Evolutionary conservation across 306 rosid genomes (phyloP).

Genomic region (Cyclanthera cordifolia): DNA sequence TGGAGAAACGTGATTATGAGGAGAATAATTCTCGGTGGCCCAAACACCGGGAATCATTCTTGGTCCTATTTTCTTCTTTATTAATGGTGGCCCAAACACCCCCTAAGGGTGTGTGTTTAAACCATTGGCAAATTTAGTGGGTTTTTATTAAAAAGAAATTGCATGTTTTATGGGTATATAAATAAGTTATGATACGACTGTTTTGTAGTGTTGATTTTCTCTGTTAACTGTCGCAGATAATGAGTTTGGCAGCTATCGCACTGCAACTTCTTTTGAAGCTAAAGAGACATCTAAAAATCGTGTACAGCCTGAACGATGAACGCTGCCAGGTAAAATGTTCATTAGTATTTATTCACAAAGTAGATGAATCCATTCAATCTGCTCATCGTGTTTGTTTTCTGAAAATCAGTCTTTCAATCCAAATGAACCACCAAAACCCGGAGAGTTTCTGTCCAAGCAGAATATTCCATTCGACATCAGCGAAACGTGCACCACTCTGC

Average conservation of each 20-base stretch:
- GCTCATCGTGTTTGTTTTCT: conserved; percentile 1
- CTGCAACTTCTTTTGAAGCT: conserved; percentile 90
- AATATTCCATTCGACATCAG: conserved; percentile 46
- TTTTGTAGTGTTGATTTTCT: neutral
- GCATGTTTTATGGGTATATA: neutral
- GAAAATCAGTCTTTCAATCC: conserved; percentile 69
- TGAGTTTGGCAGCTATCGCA: conserved; percentile 64
- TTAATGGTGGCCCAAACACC: no score
- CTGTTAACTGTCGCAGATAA: conserved; percentile 39
- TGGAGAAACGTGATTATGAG: no score
- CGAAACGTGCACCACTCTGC: conserved; percentile 56
- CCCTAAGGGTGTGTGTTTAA: no score
- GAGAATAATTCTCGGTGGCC: no score
- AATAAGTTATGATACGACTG: neutral
- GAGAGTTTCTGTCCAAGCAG: conserved; percentile 74
- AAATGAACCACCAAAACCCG: conserved; percentile 65
- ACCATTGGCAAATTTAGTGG: no score
- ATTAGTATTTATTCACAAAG: neutral
- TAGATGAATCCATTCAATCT: neutral
- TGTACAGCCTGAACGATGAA: conserved; percentile 64
- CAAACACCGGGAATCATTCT: no score
- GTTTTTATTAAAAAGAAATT: no score
- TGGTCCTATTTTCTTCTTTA: no score
- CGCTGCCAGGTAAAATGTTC: conserved; percentile 75
- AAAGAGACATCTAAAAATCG: conserved; percentile 84